Evolutionary conservation across 352 stramenopile species (phyloP).

Genomic region (Pythium myriotylum): DNA sequence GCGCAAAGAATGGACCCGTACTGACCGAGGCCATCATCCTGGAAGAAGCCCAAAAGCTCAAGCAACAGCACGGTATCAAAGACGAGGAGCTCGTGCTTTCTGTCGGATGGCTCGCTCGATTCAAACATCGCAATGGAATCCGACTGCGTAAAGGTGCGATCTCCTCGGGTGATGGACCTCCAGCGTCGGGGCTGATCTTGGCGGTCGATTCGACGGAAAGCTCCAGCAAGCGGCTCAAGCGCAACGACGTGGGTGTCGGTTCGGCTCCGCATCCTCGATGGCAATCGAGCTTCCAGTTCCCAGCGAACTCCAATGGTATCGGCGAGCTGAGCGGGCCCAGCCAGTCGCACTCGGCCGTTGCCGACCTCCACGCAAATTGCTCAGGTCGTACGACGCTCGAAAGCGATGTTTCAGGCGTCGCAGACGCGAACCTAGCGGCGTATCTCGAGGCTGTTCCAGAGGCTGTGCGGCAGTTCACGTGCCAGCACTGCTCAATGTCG

Average conservation of each 20-base stretch:
- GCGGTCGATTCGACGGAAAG: background rate
- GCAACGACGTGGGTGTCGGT: background rate
- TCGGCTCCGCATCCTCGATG: background rate
- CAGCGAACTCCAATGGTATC: background rate
- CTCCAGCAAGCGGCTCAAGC: slow-evolving; percentile 5
- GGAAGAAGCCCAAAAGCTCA: slow-evolving; percentile 72
- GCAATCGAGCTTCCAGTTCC: slow-evolving; percentile 5
- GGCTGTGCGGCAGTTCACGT: slow-evolving; percentile 30
- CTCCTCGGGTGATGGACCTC: background rate
- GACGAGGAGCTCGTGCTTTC: slow-evolving; percentile 73
- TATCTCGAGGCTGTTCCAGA: slow-evolving; percentile 18
- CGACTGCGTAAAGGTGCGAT: slow-evolving; percentile 49
- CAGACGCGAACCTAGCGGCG: slow-evolving; percentile 1
- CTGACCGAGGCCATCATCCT: slow-evolving; percentile 74
- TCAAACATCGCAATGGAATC: slow-evolving; percentile 77
- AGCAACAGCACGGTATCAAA: slow-evolving; percentile 62
- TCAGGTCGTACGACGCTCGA: background rate
- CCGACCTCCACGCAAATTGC: slow-evolving; percentile 6
- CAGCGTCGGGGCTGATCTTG: background rate
- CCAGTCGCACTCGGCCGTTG: background rate
- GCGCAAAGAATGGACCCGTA: slow-evolving; percentile 4
- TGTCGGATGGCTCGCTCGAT: slow-evolving; percentile 69
- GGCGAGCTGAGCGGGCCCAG: background rate
- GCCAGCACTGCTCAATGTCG: slow-evolving; percentile 22
- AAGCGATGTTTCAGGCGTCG: background rate